Evolutionary conservation across 352 stramenopile species (phyloP).

Genomic region (Nothophytophthora sp.): DNA sequence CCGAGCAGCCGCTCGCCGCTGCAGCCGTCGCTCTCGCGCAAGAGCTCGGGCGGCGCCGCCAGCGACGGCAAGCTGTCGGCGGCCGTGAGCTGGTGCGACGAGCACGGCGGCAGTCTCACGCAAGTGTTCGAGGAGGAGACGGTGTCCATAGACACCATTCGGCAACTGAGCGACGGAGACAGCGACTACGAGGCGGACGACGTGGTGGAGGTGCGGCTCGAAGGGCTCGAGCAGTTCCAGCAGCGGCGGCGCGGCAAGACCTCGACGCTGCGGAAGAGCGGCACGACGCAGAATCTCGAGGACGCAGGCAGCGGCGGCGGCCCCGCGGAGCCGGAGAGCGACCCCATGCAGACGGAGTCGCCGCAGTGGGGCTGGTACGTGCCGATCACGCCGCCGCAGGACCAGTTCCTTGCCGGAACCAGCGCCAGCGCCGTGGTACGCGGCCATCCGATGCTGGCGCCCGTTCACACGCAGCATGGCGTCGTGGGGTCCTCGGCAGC

Average conservation of each 20-base stretch:
- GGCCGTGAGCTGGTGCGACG: conserved; percentile 82
- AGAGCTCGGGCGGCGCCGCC: conserved; percentile 14
- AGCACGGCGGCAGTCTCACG: conserved; percentile 76
- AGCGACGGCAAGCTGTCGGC: conserved; percentile 53
- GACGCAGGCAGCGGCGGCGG: conserved; percentile 1
- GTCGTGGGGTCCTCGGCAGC: neutral
- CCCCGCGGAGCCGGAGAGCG: conserved; percentile 5
- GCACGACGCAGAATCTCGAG: conserved; percentile 24
- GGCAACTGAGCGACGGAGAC: conserved; percentile 25
- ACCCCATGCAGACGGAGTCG: conserved; percentile 57
- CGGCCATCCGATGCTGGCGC: no score
- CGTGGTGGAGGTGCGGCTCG: conserved; percentile 16
- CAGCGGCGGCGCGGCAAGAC: conserved; percentile 2
- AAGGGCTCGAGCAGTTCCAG: conserved; percentile 16
- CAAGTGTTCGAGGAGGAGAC: conserved; percentile 66
- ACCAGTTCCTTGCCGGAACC: conserved; percentile 37
- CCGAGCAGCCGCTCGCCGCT: conserved; percentile 12
- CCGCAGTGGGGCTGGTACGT: conserved; percentile 90
- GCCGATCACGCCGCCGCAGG: conserved; percentile 79
- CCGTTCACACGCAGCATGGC: neutral
- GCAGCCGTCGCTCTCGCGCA: conserved; percentile 13
- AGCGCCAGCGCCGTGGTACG: conserved; percentile 3
- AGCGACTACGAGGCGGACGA: conserved; percentile 33
- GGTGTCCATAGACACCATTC: neutral
- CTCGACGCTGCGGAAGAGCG: conserved; percentile 33